Base-by-base conservation (phyloP, 331 rosid genomes). In the Quercus lobata region DNA sequence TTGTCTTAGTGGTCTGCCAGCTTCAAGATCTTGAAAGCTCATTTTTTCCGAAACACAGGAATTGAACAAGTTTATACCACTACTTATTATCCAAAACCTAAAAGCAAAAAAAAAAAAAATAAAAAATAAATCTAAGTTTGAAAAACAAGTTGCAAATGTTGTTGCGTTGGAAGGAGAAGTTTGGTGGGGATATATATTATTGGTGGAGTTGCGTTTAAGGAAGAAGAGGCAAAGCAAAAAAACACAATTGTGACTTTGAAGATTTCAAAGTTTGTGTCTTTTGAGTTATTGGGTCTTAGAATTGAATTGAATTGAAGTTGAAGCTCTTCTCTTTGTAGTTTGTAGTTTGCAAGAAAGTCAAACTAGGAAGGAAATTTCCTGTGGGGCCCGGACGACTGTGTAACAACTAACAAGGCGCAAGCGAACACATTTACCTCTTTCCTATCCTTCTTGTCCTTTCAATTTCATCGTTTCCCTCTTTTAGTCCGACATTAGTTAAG, bases 1-100 rank as follows among this genome's bases (percentile, higher is more conserved):
- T 81, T 83, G 79, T 85, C 30, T 89, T 80, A 73, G 83, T 87
- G 93, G 86, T 66, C 94, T 88, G n/a, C 97, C 94, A 18, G 92
- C 84, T 84, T 95, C 96, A 58, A 95, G 79, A 84, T 95, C 98
- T 79, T 86, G 97, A 82, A 95, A 92, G 83, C 97, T 95, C 98
- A 95, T 95, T 63, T 4, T 68, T 41, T 35, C 41, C 41, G 25
- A 32, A 66, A 18, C 49, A 32, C 22, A 32, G 24, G 3, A 24
- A 60, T 60, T 11, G 32, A 49, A 49, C 17, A 3, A 49, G 18
- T 49, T 49, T 10, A 49, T 3, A 12, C n/a, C n/a, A n/a, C 54
- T 49, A 49, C 66, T 58, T 58, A 10, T 11, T 14, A 41, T 41
- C 46, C 46, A 41, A 41, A 8, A 41, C 46, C 46, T 3, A 41